These are phyloP conservation scores for Thelonectria blattea DNA, from an alignment of 2,329 filamentous ascomycete genomes.

Conservation along the genomic window DNA sequence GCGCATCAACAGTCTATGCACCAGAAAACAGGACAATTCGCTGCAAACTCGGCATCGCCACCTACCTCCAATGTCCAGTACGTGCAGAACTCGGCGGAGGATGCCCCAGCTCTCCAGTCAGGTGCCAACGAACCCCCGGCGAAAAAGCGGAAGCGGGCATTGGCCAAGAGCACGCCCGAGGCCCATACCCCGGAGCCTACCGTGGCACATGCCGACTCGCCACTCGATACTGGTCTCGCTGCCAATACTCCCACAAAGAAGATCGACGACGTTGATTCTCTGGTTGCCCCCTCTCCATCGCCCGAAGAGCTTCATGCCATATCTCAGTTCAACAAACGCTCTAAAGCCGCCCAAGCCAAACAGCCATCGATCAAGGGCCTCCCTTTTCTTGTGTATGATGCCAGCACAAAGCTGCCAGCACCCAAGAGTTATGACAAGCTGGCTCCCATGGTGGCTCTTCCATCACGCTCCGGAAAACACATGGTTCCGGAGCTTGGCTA, in stretches of 20 bases:
- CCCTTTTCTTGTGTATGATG: constrained; percentile 46
- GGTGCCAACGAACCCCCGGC: constrained; percentile 37
- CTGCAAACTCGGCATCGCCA: constrained; percentile 28
- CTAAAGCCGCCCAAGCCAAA: constrained; percentile 45
- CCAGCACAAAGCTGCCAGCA: constrained; percentile 49
- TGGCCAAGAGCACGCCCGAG: constrained; percentile 38
- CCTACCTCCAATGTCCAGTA: constrained; percentile 32
- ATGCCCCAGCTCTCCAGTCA: constrained; percentile 29
- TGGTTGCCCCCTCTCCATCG: constrained; percentile 41
- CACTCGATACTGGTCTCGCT: constrained; percentile 33
- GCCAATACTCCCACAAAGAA: constrained; percentile 34
- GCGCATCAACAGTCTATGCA: constrained; percentile 29
- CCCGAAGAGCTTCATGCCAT: constrained; percentile 45
- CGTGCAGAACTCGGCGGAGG: constrained; percentile 32
- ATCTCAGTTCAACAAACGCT: constrained; percentile 47
- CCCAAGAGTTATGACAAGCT: constrained; percentile 55
- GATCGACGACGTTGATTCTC: constrained; percentile 44
- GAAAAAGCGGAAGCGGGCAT: constrained; percentile 48
- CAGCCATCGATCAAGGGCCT: constrained; percentile 49
- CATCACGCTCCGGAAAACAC: constrained; percentile 46
- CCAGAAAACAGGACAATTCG: constrained; percentile 30
- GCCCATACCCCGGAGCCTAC: constrained; percentile 37
- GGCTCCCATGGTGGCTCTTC: constrained; percentile 49
- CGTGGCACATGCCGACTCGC: constrained; percentile 36
- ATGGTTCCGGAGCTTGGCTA: constrained; percentile 49